phyloP scores from a whole-genome alignment of 306 rosid genomes.

The Geum urbanum region DNA sequence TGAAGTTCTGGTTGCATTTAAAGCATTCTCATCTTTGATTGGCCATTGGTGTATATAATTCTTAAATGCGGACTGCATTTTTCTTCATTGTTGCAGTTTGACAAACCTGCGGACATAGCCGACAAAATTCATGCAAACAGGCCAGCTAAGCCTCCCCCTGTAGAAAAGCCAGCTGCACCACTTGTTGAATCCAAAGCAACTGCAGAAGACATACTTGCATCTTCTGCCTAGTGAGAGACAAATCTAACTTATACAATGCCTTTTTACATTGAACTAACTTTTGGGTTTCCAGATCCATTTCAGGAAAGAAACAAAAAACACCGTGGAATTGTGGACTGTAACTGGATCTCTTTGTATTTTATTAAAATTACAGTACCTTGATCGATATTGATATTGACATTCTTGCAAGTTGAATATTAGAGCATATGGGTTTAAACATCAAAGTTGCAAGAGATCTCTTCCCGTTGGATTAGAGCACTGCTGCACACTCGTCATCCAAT shows the following conservation, averaged over 20 bases:
- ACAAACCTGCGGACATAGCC: constrained; percentile 37
- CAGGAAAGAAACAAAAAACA: constrained; percentile 12
- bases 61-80: constrained; percentile 6
- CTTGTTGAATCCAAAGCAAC: constrained; percentile 27
- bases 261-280: constrained; percentile 7
- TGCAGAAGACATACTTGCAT: constrained; percentile 41
- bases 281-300: constrained; percentile 13
- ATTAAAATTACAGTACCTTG: not conserved
- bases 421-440: no score
- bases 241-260: constrained; percentile 13
- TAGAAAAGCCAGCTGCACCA: constrained; percentile 39
- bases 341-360: constrained; percentile 13
- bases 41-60: not conserved
- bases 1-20: not conserved
- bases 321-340: not conserved
- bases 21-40: not conserved
- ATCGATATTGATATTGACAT: not conserved
- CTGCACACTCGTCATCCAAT: no score
- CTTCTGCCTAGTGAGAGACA: constrained; percentile 49
- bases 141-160: constrained; percentile 49
- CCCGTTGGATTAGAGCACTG: no score
- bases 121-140: constrained; percentile 68
- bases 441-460: no score
- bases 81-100: constrained; percentile 53
- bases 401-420: not conserved